Percentiles rank a stretch among this genome's conserved stretches.
phyloP scores from a whole-genome alignment of 495 filamentous ascomycete species.

The Aspergillus olivimuriae region DNA sequence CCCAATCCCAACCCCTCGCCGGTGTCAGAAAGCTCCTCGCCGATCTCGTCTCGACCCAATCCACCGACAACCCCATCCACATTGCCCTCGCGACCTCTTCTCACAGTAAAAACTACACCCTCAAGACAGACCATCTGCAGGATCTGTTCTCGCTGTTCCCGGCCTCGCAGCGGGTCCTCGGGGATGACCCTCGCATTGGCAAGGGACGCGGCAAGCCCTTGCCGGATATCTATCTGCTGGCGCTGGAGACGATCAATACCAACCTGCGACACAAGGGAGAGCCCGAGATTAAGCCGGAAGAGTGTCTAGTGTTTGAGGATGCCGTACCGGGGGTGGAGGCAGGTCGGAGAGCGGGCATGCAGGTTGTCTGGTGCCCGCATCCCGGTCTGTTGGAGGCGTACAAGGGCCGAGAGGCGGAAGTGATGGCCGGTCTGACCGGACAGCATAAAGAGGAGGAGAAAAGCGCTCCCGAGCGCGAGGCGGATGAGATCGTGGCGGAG shows the following conservation, averaged over 20 bases:
- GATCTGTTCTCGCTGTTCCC: slow-evolving; percentile 72
- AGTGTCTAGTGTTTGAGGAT: slow-evolving; percentile 97
- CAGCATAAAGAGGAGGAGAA: slow-evolving; percentile 55
- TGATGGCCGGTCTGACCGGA: slow-evolving; percentile 76
- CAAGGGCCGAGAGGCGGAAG: slow-evolving; percentile 66
- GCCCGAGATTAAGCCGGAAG: slow-evolving; percentile 65
- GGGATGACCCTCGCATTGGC: slow-evolving; percentile 79
- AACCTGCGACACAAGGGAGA: slow-evolving; percentile 54
- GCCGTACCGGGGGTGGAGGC: slow-evolving; percentile 88
- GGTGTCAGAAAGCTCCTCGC: slow-evolving; percentile 66
- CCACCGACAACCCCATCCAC: slow-evolving; percentile 50
- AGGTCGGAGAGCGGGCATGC: slow-evolving; percentile 87
- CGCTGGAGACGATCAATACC: slow-evolving; percentile 77
- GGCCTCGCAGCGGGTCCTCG: slow-evolving; percentile 60
- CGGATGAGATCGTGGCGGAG: slow-evolving; percentile 34
- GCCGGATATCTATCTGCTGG: slow-evolving; percentile 91
- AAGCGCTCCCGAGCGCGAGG: slow-evolving; percentile 35
- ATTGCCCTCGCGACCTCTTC: slow-evolving; percentile 85
- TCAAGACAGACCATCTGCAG: slow-evolving; percentile 72
- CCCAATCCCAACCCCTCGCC: slow-evolving; percentile 64
- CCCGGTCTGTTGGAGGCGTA: slow-evolving; percentile 70
- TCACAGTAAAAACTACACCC: slow-evolving; percentile 58
- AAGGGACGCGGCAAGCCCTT: slow-evolving; percentile 82
- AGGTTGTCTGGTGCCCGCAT: slow-evolving; percentile 91
- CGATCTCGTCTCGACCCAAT: slow-evolving; percentile 37